Evolutionary conservation across 164 flowering plant genomes (phyloP), one percentile per base, ranked within the genome.

Genomic region (Echeveria elegans): DNA sequence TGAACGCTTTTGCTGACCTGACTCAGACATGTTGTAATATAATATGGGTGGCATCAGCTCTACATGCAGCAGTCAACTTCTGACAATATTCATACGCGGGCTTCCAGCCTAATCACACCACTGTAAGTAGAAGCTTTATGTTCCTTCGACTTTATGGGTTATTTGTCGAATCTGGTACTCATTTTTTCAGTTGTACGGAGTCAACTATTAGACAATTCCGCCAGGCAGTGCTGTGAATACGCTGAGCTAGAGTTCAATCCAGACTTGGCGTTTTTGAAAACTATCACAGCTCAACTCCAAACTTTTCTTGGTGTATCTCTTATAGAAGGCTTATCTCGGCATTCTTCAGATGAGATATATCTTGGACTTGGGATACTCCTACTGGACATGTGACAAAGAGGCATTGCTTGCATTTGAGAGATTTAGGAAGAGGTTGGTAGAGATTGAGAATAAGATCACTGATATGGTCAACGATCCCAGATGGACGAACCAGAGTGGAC

Each of bases 1-100:
- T 88, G 90, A 77, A 82, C n/a, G 82, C 86, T 14, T 31, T 45
- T 7, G 59, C 68, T 6, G 94, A 87, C 1, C 84, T 92, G 10
- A 74, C 73, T 65, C 72, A 79, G 63, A 58, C 86, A 38, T 83
- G 91, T 76, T 85, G 90, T 48, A 87, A 71, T 32, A 83, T 88
- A 68, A 88, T 88, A 66, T 92, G 96, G 95, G 75, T 82, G 6
- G 95, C 95, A 8, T 89, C 96, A 36, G 98, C 95, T 63, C 88
- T 89, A 64, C 96, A 89, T 41, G 98, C 96, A 12, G 96, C 96
- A 4, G 84, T 88, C 36, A 89, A 89, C 72, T 92, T 84, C 40
- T 95, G 98, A 19, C 95, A 90, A 65, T 89, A 88, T 71, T 86
- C 90, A 32, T 84, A 88, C 63, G 95, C 88, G 2, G 95, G 98